Conservation (phyloP, 768 basidiomycete species). For the Thelephora aurantiotincta region DNA sequence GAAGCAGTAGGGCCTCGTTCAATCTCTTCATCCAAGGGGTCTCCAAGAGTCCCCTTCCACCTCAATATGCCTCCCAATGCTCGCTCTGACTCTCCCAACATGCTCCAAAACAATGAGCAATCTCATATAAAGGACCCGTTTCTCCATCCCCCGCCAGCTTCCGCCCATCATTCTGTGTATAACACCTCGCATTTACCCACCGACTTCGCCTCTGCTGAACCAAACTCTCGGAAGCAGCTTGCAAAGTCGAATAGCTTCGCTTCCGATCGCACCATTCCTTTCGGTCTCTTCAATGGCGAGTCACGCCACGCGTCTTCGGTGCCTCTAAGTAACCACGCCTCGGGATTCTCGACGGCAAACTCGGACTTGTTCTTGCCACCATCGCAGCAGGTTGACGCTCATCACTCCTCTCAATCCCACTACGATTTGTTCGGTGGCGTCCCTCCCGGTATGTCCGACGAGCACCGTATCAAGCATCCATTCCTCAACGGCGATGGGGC, state of each 20-base stretch:
- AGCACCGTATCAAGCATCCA: neutral
- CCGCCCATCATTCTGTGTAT: slow-evolving; percentile 22
- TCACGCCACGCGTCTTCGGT: slow-evolving; percentile 19
- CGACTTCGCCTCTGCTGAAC: slow-evolving; percentile 20
- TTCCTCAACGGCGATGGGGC: neutral
- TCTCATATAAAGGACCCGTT: slow-evolving; percentile 20
- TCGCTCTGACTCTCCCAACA: slow-evolving; percentile 37
- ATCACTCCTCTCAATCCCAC: slow-evolving; percentile 10
- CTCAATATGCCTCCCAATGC: slow-evolving; percentile 30
- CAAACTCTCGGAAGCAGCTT: slow-evolving; percentile 18
- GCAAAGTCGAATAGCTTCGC: slow-evolving; percentile 21
- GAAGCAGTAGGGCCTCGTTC: slow-evolving; percentile 27
- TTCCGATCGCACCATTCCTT: slow-evolving; percentile 18
- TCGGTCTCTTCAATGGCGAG: slow-evolving; percentile 20
- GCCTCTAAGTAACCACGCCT: slow-evolving; percentile 16
- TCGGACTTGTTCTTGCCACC: slow-evolving; percentile 22
- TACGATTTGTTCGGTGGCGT: slow-evolving; percentile 13
- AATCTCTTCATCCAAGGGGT: slow-evolving; percentile 26
- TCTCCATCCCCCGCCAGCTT: slow-evolving; percentile 16
- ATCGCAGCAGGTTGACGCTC: slow-evolving; percentile 17
- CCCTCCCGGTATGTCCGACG: slow-evolving; percentile 5
- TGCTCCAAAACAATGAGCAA: slow-evolving; percentile 20
- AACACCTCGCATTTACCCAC: slow-evolving; percentile 22
- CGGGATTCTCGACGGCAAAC: slow-evolving; percentile 12
- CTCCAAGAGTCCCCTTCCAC: slow-evolving; percentile 43